Conservation (phyloP, 2,329 filamentous ascomycete species). For the Pseudogymnoascus verrucosus region DNA sequence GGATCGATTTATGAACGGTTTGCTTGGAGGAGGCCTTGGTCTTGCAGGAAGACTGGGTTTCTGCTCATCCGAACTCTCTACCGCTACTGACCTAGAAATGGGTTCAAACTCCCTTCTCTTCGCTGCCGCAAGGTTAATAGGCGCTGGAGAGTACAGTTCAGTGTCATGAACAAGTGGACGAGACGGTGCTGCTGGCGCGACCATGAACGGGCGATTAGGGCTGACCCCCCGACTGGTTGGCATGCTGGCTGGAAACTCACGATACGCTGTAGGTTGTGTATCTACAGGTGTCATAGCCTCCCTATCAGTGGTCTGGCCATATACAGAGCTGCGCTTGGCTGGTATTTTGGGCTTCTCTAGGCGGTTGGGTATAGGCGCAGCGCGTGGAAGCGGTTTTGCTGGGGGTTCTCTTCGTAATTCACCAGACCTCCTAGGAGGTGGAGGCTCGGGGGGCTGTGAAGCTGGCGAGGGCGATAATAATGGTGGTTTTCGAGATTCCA, state of each 20-base stretch:
- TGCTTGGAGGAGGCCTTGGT: neutral
- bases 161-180: neutral
- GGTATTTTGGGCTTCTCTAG: constrained; percentile 66
- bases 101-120: neutral
- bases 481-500: constrained; percentile 42
- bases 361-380: constrained; percentile 63
- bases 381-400: constrained; percentile 24
- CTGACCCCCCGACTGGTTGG: constrained; percentile 2
- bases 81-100: neutral
- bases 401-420: constrained; percentile 43
- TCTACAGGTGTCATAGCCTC: neutral
- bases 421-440: constrained; percentile 54
- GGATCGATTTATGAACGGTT: neutral
- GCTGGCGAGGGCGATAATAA: constrained; percentile 29
- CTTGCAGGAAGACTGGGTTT: neutral
- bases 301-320: neutral
- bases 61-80: neutral
- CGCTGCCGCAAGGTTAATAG: neutral
- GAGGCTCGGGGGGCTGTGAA: constrained; percentile 52
- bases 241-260: neutral
- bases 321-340: constrained; percentile 23
- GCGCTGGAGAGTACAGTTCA: neutral
- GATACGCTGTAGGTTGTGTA: neutral
- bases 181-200: neutral
- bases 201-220: neutral